Percentiles rank a stretch among this genome's conserved stretches.
Conservation (phyloP, 1,284 basidiomycete genomes). For the Rhizoctonia solani region DNA sequence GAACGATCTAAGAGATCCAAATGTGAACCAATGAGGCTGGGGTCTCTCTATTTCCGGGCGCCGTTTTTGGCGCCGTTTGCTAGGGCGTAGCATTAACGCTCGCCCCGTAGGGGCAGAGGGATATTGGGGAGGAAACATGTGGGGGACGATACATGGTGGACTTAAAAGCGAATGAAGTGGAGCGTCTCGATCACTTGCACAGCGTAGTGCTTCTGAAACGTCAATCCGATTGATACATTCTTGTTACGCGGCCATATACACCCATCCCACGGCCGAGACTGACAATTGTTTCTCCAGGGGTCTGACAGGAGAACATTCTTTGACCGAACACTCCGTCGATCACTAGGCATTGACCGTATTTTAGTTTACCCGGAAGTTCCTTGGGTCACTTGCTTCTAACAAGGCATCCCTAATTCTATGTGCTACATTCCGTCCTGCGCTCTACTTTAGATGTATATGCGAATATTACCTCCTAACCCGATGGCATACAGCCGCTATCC, state of each 20-base stretch:
- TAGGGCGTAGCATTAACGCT: constrained; percentile 5
- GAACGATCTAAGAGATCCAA: constrained; percentile 11
- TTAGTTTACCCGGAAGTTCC: no score
- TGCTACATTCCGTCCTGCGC: no score
- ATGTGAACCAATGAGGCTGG: constrained; percentile 28
- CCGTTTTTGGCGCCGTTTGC: background rate
- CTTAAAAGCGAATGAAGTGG: background rate
- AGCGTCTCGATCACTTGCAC: constrained; percentile 13
- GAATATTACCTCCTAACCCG: no score
- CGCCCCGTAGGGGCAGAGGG: background rate
- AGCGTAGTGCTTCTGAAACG: background rate
- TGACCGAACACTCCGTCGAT: background rate
- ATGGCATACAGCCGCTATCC: no score
- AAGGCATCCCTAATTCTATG: no score
- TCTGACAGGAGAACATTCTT: background rate
- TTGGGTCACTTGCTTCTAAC: no score
- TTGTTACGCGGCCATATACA: no score
- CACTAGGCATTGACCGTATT: no score
- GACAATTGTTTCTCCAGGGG: constrained; percentile 1
- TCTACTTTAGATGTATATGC: no score
- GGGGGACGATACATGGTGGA: background rate
- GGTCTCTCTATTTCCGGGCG: background rate
- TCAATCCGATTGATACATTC: no score
- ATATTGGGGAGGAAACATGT: background rate
- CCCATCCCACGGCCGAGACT: no score